Evolutionary conservation across 1,284 basidiomycete genomes (phyloP).

Genomic region (Boletus sp.): DNA sequence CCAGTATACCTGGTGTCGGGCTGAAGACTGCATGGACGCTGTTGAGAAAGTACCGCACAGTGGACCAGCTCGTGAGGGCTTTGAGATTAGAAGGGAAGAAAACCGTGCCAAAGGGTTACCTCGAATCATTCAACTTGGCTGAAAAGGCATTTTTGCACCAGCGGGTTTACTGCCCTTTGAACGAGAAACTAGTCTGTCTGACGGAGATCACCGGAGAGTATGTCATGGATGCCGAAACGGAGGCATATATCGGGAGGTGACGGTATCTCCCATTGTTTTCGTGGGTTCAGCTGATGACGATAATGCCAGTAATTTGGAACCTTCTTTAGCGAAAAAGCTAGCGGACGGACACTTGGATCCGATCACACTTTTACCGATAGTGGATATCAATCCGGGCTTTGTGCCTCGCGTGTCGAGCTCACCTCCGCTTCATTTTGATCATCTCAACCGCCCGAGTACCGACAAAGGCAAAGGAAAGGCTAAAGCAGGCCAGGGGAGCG

Average conservation of each 20-base stretch:
- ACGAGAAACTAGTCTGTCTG: constrained; percentile 66
- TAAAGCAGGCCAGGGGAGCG: constrained; percentile 35
- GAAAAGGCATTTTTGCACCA: constrained; percentile 95
- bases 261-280: constrained; percentile 6
- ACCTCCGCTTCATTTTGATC: constrained; percentile 34
- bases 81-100: constrained; percentile 85
- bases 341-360: constrained; percentile 80
- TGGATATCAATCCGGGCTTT: constrained; percentile 75
- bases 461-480: constrained; percentile 40
- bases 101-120: constrained; percentile 73
- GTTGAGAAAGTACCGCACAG: constrained; percentile 80
- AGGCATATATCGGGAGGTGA: constrained; percentile 77
- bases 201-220: constrained; percentile 51
- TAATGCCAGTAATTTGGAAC: constrained; percentile 51
- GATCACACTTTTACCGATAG: constrained; percentile 65
- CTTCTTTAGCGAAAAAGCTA: constrained; percentile 57
- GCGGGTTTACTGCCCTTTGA: constrained; percentile 81
- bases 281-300: constrained; percentile 10
- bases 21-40: constrained; percentile 91
- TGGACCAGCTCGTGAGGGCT: constrained; percentile 81
- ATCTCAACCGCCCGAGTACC: constrained; percentile 31
- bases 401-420: constrained; percentile 45
- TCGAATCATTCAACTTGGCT: constrained; percentile 69
- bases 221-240: constrained; percentile 55
- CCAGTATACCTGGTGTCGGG: constrained; percentile 90